Evolutionary conservation across 2,329 filamentous ascomycete species (phyloP), one percentile per base, ranked within the genome.

Genomic region (Cytospora chrysosperma): DNA sequence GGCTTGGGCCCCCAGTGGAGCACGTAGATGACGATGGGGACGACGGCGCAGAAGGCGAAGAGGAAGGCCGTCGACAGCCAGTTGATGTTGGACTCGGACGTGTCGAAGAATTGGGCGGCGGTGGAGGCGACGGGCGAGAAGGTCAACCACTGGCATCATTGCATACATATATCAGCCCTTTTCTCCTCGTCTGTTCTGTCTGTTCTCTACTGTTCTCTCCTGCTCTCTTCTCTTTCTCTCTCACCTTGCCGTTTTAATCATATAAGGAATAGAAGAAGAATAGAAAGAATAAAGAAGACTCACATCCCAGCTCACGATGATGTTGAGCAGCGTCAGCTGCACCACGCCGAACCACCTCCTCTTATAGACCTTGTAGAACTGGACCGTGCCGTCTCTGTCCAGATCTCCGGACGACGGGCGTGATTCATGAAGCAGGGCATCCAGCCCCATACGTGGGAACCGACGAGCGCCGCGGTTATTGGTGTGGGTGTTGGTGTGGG

Each of bases 261-360:
- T n/a, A n/a, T n/a, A n/a, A n/a, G 17, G 12, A 6, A 2, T 24
- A 21, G 21, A 7, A 32, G 56, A 30, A 30, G 47, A 40, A 30
- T 32, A 64, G 55, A 40, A 59, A 12, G 52, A 55, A 49, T 40
- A 56, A 26, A 57, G n/a, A 21, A 24, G 50, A 88, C 92, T 82
- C 83, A 95, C 92, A 85, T 96, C 92, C 94, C 94, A 98, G 72
- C 91, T 96, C 50, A 97, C 89, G 65, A 98, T 86, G 62, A 97
- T 89, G 74, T 98, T 99, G 77, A 98, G 81, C 71, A 98, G 77
- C 8, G 93, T 89, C 72, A 98, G 78, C 76, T 97, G 91, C 26
- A 85, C 78, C 58, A 99, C 80, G 0, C 95, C 95, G 74, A 97
- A 91, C 88, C 92, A 99, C 52, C 95, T 85, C 72, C 92, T 85